These are phyloP conservation scores for Rubus idaeus DNA, from an alignment of 306 rosid genomes.

Conservation along the genomic window DNA sequence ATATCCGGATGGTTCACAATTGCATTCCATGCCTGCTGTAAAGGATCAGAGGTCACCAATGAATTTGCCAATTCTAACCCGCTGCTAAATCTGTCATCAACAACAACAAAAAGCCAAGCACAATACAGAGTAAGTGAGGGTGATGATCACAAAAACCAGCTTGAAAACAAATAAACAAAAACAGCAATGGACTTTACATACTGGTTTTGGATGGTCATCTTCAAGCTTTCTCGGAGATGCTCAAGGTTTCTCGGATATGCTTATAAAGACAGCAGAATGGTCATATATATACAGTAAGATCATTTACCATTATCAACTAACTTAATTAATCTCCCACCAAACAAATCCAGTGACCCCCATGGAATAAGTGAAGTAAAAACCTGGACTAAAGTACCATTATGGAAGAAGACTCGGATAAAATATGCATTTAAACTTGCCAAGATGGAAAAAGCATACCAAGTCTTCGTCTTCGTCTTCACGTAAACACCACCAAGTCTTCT, in stretches of 20 bases:
- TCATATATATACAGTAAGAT: background rate
- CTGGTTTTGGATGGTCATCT: background rate
- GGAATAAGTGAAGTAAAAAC: too few species aligned
- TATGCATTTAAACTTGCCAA: too few species aligned
- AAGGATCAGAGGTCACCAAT: slow-evolving; percentile 34
- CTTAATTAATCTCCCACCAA: background rate
- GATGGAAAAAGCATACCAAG: too few species aligned
- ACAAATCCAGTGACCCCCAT: background rate
- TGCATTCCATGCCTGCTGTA: slow-evolving; percentile 30
- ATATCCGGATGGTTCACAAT: background rate
- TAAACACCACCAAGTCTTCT: background rate
- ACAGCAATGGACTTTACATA: background rate
- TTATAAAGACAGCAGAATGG: background rate
- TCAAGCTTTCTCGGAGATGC: too few species aligned
- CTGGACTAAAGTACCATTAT: too few species aligned
- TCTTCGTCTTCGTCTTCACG: background rate
- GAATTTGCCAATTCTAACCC: slow-evolving; percentile 44
- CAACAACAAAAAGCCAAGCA: background rate
- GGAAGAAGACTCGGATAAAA: too few species aligned
- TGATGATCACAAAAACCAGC: background rate
- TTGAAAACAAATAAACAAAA: background rate
- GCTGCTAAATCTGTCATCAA: slow-evolving; percentile 46
- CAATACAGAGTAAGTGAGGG: background rate
- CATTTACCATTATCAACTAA: background rate
- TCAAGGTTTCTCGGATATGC: background rate